Percentiles rank a stretch among this genome's conserved stretches.
These are phyloP conservation scores for Bondarzewia mesenterica DNA, from an alignment of 1,284 basidiomycete species.

Conservation along the genomic window DNA sequence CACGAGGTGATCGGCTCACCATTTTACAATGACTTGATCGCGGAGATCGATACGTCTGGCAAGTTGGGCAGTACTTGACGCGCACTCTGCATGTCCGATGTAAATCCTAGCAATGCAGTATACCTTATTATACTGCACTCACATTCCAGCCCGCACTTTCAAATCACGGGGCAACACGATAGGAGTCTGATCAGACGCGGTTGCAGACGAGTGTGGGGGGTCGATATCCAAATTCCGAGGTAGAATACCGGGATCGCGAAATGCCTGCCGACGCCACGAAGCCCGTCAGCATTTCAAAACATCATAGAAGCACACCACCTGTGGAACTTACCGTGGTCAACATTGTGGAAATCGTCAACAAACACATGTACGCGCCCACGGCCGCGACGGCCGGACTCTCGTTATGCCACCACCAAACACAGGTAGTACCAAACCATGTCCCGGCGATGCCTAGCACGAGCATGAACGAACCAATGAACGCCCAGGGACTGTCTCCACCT, in stretches of 20 bases:
- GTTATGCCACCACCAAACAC: constrained; percentile 81
- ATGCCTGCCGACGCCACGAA: constrained; percentile 47
- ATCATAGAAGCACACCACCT: not conserved
- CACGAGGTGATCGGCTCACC: constrained; percentile 31
- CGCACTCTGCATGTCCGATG: constrained; percentile 50
- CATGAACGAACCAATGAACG: constrained; percentile 59
- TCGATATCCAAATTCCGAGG: constrained; percentile 80
- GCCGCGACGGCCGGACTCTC: constrained; percentile 67
- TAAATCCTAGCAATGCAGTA: constrained; percentile 5
- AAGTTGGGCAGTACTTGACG: constrained; percentile 88
- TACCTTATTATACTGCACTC: constrained; percentile 26
- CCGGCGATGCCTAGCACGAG: constrained; percentile 64
- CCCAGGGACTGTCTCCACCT: constrained; percentile 79
- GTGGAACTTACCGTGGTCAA: constrained; percentile 52
- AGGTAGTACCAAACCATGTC: constrained; percentile 79
- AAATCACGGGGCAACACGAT: constrained; percentile 76
- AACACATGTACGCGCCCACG: constrained; percentile 71
- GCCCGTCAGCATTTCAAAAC: too few species aligned
- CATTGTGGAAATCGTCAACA: constrained; percentile 73
- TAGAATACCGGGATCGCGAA: constrained; percentile 84
- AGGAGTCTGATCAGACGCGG: constrained; percentile 35
- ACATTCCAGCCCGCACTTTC: constrained; percentile 72
- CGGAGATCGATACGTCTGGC: constrained; percentile 84
- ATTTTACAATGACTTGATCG: constrained; percentile 90
- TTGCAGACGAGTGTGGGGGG: constrained; percentile 66